These are phyloP conservation scores for Tricholoma sp. DNA, from an alignment of 768 basidiomycete genomes.

Conservation along the genomic window DNA sequence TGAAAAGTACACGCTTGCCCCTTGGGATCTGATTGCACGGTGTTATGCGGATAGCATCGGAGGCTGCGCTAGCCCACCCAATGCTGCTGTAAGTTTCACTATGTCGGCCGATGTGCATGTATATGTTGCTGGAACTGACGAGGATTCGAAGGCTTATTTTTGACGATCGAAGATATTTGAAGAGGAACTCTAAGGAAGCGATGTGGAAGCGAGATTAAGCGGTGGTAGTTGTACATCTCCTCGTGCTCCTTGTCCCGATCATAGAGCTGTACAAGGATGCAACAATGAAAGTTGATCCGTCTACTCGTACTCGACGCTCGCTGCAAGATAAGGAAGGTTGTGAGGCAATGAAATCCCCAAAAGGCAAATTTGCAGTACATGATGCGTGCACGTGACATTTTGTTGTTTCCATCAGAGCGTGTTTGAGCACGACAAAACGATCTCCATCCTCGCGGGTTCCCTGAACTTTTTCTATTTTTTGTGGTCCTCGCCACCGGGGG, in stretches of 20 bases:
- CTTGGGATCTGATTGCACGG: neutral
- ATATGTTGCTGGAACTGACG: neutral
- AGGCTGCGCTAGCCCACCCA: conserved; percentile 66
- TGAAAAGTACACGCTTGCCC: neutral
- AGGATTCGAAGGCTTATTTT: conserved; percentile 22
- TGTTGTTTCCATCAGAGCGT: conserved; percentile 18
- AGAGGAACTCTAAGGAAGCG: no score
- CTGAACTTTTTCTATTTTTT: conserved; percentile 9
- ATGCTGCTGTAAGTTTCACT: conserved; percentile 52
- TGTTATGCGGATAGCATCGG: conserved; percentile 40
- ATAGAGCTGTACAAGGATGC: neutral
- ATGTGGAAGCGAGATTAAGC: neutral
- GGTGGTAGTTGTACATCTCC: neutral
- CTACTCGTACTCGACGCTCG: neutral
- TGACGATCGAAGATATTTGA: conserved; percentile 10
- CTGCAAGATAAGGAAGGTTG: neutral
- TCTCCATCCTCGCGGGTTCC: conserved; percentile 5
- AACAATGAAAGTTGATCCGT: neutral
- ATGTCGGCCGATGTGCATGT: neutral
- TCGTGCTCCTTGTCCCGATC: neutral
- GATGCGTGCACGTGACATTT: conserved; percentile 18
- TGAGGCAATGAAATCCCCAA: neutral
- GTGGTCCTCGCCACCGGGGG: conserved; percentile 21
- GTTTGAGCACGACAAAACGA: conserved; percentile 15
- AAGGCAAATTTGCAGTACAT: conserved; percentile 1